Percentiles rank a stretch among this genome's conserved stretches.
phyloP scores from a whole-genome alignment of 371 early-diverging fungal species.

The Mucor velutinosus region DNA sequence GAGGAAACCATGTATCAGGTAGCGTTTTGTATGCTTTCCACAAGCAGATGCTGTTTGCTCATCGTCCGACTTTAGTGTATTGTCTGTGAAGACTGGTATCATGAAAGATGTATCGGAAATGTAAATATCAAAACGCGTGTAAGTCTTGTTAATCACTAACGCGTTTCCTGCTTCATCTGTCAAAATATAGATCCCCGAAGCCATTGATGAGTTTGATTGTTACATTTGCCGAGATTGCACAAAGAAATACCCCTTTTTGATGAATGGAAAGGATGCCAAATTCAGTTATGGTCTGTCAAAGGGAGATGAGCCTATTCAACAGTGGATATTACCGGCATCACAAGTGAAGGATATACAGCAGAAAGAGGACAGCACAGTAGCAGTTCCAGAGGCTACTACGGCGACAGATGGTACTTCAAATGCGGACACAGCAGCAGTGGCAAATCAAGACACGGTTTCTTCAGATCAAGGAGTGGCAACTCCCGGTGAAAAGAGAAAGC shows the following conservation, averaged over 20 bases:
- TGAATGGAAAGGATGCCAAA: slow-evolving; percentile 46
- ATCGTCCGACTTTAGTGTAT: slow-evolving; percentile 57
- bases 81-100: slow-evolving; percentile 88
- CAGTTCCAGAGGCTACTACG: background rate
- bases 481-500: slow-evolving; percentile 17
- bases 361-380: background rate
- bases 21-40: background rate
- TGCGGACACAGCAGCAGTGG: background rate
- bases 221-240: slow-evolving; percentile 83
- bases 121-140: slow-evolving; percentile 30
- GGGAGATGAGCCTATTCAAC: slow-evolving; percentile 17
- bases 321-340: slow-evolving; percentile 28
- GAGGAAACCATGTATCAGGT: slow-evolving; percentile 76
- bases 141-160: background rate
- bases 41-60: background rate
- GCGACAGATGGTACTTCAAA: background rate
- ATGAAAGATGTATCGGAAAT: slow-evolving; percentile 79
- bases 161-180: slow-evolving; percentile 2
- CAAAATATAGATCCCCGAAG: slow-evolving; percentile 56
- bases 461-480: background rate
- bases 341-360: background rate
- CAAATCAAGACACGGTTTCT: background rate
- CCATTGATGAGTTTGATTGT: slow-evolving; percentile 71
- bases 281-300: slow-evolving; percentile 55
- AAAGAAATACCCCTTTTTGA: slow-evolving; percentile 58